Evolutionary conservation across 805 yeast genomes (phyloP), one percentile per base, ranked within the genome.

Genomic region (Kodamaea neixiangensis): DNA sequence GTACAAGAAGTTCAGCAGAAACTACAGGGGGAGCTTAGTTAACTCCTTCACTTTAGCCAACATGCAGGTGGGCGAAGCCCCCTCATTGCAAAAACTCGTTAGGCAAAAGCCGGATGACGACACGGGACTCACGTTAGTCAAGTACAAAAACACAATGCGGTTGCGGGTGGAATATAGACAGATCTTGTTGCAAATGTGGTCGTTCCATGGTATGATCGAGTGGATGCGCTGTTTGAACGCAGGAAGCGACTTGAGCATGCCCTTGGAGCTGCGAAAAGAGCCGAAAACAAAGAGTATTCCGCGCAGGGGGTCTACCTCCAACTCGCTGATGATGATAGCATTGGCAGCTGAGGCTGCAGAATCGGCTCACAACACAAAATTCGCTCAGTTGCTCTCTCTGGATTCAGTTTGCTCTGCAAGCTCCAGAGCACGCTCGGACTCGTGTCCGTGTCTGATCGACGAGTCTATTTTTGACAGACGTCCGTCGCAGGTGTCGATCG

Each of bases 111-210:
- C 11, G n/a, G 21, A 43, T 18, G 41, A 31, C 29, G 50, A 47
- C 41, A 22, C 17, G 41, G 15, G 21, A 7, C 33, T 34, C 41
- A 54, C 63, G 6, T 58, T 62, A 31, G 62, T 68, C 25, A 62
- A 65, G 37, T 70, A 69, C 53, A 59, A 63, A 47, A 73, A 74
- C 55, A 57, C 60, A 6, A 62, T 74, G 33, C 61, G 79, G 34
- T 56, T 69, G 7, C 61, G 79, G 38, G 53, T 72, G n/a, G 79
- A 74, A 57, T 61, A 65, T 51, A 61, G 64, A 43, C 79, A 74
- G 54, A 34, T 71, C 15, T 60, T 72, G 17, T 58, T 74, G 3
- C 77, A 72, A 47, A 69, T 69, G 45, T 74, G 78, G 78, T 70
- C 76, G 17, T 72, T 72, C 54, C 59, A 64, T 49, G 70, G 67